Evolutionary conservation across 768 basidiomycete genomes (phyloP).

Genomic region (Hygrocybe punicea): DNA sequence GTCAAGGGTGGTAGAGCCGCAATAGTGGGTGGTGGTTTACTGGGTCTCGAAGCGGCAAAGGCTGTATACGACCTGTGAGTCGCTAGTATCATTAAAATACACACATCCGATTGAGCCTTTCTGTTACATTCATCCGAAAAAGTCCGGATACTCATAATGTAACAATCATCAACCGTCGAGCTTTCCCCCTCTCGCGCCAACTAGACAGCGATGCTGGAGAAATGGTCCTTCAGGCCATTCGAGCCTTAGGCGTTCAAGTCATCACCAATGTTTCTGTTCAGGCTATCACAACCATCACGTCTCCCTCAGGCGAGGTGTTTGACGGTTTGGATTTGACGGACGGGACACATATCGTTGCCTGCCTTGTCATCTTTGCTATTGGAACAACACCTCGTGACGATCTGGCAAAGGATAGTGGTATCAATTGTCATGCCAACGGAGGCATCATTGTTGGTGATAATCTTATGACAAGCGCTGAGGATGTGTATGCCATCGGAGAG

Average conservation of each 20-base stretch:
- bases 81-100: not conserved
- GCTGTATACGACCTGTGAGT: conserved; percentile 54
- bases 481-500: conserved; percentile 73
- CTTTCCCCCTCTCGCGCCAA: conserved; percentile 55
- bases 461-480: conserved; percentile 52
- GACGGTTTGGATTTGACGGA: conserved; percentile 50
- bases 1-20: conserved; percentile 43
- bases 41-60: conserved; percentile 74
- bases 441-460: conserved; percentile 59
- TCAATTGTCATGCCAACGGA: conserved; percentile 46
- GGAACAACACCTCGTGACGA: conserved; percentile 73
- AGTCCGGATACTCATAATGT: conserved; percentile 41
- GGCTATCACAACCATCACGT: conserved; percentile 22
- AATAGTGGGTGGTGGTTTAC: conserved; percentile 67
- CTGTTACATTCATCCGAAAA: not conserved
- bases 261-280: conserved; percentile 41
- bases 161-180: conserved; percentile 50
- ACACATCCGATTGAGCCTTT: not conserved
- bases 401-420: conserved; percentile 51
- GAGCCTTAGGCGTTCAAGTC: conserved; percentile 56
- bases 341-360: conserved; percentile 44
- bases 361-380: conserved; percentile 63
- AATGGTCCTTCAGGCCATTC: conserved; percentile 58
- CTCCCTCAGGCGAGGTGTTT: conserved; percentile 33
- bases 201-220: conserved; percentile 56